These are phyloP conservation scores for Buxus sempervirens DNA, from an alignment of 164 flowering plant species.

Conservation along the genomic window DNA sequence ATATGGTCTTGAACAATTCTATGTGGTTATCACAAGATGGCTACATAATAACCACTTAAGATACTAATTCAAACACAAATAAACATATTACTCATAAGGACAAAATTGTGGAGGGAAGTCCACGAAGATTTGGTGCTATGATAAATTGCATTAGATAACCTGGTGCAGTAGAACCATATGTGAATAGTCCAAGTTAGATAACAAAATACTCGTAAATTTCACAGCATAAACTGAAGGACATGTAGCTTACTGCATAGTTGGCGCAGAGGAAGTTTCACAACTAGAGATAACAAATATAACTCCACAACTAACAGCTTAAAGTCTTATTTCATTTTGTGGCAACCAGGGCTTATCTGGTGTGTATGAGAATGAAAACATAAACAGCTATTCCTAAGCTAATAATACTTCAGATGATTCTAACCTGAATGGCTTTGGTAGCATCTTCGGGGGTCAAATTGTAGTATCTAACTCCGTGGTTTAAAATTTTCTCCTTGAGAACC, in stretches of 20 bases:
- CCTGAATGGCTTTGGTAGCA: too few relatives aligned
- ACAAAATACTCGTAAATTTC: background rate
- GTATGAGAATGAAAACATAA: too few relatives aligned
- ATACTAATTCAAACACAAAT: background rate
- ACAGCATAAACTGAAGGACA: background rate
- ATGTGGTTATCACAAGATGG: background rate
- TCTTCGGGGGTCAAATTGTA: too few relatives aligned
- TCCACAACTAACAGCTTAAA: background rate
- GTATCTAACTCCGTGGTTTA: too few relatives aligned
- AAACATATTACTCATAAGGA: constrained; percentile 57
- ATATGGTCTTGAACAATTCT: too few relatives aligned
- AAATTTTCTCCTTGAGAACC: too few relatives aligned
- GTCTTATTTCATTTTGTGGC: background rate
- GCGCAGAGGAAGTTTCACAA: background rate
- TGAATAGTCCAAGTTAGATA: background rate
- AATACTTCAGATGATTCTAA: too few relatives aligned
- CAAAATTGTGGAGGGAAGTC: constrained; percentile 81
- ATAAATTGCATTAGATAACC: constrained; percentile 86
- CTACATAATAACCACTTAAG: background rate
- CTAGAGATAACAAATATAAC: background rate
- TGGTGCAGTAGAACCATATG: constrained; percentile 28
- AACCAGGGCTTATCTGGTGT: too few relatives aligned
- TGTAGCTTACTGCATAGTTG: background rate
- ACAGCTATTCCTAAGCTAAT: too few relatives aligned
- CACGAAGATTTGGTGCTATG: constrained; percentile 82